phyloP scores from a whole-genome alignment of 2,329 filamentous ascomycete species.

The Botrytis squamosa region DNA sequence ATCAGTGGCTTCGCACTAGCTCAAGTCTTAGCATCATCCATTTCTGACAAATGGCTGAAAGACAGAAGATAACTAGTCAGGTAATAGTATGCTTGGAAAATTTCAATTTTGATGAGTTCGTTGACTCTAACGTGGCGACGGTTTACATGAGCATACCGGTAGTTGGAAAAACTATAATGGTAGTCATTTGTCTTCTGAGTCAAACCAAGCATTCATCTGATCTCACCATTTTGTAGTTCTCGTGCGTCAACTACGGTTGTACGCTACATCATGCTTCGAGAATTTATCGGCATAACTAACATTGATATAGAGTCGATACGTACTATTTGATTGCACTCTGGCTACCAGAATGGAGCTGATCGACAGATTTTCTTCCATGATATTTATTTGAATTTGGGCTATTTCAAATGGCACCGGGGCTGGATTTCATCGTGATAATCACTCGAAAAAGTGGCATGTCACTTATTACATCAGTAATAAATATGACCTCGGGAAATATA shows the following conservation, averaged over 20 bases:
- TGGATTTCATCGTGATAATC: not conserved
- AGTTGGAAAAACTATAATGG: not conserved
- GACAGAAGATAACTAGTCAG: not conserved
- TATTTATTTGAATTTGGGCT: not conserved
- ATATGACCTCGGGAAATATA: not conserved
- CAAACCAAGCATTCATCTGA: not conserved
- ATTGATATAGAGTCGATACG: not conserved
- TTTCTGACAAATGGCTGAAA: not conserved
- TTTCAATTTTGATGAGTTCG: not conserved
- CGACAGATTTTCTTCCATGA: not conserved
- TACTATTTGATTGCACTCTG: not conserved
- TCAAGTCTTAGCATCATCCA: not conserved
- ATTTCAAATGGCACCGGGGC: not conserved
- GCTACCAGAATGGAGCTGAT: not conserved
- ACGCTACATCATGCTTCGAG: not conserved
- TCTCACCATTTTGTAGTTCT: not conserved
- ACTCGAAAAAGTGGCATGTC: not conserved
- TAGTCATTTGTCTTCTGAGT: too few relatives aligned
- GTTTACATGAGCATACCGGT: not conserved
- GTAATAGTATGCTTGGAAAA: not conserved
- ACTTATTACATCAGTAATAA: not conserved
- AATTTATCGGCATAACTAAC: not conserved
- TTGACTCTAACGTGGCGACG: not conserved
- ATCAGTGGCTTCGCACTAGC: not conserved
- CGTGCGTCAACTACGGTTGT: not conserved